Evolutionary conservation across 306 rosid species (phyloP).

Genomic region (Castanopsis chinensis): DNA sequence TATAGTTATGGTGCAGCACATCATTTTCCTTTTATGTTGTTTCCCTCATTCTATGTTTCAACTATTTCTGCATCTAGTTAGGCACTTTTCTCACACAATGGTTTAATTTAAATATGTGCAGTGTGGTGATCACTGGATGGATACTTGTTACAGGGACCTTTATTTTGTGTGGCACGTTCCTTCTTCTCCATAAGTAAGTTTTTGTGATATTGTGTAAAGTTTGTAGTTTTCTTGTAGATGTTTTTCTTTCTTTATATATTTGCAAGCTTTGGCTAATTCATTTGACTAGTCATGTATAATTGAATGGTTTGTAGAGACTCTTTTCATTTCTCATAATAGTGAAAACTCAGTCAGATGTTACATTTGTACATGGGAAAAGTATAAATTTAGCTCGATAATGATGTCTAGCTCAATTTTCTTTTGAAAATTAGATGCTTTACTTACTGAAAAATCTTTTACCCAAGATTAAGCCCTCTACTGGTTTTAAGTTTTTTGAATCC

Average conservation of each 20-base stretch:
- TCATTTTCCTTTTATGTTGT: not conserved
- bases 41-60: not conserved
- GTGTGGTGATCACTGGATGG: conserved; percentile 88
- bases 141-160: conserved; percentile 78
- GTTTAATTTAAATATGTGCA: conserved; percentile 42
- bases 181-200: conserved; percentile 80
- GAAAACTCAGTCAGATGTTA: not conserved
- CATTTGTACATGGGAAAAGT: not conserved
- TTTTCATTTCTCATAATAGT: not conserved
- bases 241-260: not conserved
- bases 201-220: not conserved
- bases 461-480: too few species aligned
- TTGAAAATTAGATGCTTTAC: not conserved
- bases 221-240: not conserved
- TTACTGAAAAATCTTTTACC: too few species aligned
- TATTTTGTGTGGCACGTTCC: conserved; percentile 71
- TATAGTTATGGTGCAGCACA: not conserved
- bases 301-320: too few species aligned
- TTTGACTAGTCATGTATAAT: too few species aligned
- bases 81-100: conserved; percentile 16
- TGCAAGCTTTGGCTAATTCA: not conserved
- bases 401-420: not conserved
- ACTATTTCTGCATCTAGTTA: not conserved
- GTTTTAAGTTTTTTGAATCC: too few species aligned
- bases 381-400: not conserved